These are phyloP conservation scores for Volvox reticuliferus DNA, from an alignment of 139 green algal genomes.

Conservation along the genomic window DNA sequence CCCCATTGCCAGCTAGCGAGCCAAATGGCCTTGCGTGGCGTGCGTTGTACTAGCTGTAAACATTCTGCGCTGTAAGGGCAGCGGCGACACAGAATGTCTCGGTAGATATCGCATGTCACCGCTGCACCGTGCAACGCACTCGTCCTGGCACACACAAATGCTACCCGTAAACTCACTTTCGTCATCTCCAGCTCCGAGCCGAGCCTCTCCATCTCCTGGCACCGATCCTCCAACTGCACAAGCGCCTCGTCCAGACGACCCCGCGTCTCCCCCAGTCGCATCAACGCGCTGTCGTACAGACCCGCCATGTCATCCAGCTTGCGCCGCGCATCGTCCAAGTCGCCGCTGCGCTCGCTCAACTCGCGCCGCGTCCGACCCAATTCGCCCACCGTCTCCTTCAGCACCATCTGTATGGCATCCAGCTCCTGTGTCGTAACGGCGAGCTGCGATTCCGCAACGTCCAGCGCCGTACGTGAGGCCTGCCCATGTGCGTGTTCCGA, in stretches of 20 bases:
- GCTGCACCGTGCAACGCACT: too few relatives aligned
- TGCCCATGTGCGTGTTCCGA: background rate
- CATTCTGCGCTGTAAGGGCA: too few relatives aligned
- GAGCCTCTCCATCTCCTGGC: background rate
- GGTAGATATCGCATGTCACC: too few relatives aligned
- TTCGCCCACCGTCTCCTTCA: conserved; percentile 9
- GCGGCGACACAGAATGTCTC: too few relatives aligned
- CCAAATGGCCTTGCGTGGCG: too few relatives aligned
- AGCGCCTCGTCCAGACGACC: background rate
- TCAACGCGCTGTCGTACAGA: background rate
- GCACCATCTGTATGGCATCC: background rate
- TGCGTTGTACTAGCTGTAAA: too few relatives aligned
- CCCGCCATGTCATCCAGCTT: background rate
- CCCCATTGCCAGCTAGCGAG: too few relatives aligned
- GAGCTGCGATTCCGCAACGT: conserved; percentile 2
- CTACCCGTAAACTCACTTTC: background rate
- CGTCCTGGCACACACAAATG: too few relatives aligned
- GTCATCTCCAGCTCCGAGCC: background rate
- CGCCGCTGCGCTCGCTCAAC: background rate
- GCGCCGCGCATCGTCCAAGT: background rate
- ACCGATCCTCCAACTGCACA: background rate
- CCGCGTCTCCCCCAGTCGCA: background rate
- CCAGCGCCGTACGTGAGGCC: background rate
- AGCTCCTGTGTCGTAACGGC: background rate
- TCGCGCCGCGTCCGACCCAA: background rate